A percentile compares a stretch with the other conserved stretches of the same genome.
These are phyloP conservation scores for Fusarium caatingaense DNA, from an alignment of 2,329 filamentous ascomycete genomes.

Conservation along the genomic window DNA sequence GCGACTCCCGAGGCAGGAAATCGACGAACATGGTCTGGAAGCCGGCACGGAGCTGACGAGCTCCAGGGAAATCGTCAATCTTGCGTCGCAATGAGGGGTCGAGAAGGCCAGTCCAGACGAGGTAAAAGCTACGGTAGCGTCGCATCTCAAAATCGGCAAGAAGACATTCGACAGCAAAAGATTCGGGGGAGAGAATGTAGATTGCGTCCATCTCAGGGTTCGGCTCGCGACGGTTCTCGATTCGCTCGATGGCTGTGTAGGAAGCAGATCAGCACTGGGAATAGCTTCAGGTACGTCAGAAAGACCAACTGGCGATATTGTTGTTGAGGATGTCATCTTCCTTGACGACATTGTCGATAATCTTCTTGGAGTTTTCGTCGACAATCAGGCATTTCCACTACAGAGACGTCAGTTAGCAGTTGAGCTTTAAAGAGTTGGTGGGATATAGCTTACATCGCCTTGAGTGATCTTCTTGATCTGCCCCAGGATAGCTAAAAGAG, in stretches of 20 bases:
- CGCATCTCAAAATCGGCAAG: slow-evolving; percentile 90
- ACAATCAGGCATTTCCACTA: slow-evolving; percentile 98
- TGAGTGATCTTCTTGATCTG: slow-evolving; percentile 80
- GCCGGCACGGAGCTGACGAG: slow-evolving; percentile 79
- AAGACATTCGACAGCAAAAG: slow-evolving; percentile 92
- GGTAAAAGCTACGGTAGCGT: slow-evolving; percentile 80
- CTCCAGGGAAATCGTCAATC: slow-evolving; percentile 76
- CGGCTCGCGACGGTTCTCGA: slow-evolving; percentile 84
- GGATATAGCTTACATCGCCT: slow-evolving; percentile 73
- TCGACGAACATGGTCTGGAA: slow-evolving; percentile 88
- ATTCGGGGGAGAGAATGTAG: slow-evolving; percentile 86
- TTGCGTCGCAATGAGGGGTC: slow-evolving; percentile 76
- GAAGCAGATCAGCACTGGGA: slow-evolving; percentile 29
- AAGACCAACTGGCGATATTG: slow-evolving; percentile 87
- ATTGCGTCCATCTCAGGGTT: slow-evolving; percentile 95
- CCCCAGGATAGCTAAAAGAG: slow-evolving; percentile 50
- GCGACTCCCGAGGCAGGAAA: slow-evolving; percentile 90
- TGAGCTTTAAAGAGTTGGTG: background rate
- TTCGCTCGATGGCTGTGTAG: slow-evolving; percentile 85
- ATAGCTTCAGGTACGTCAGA: slow-evolving; percentile 17
- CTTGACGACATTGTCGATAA: slow-evolving; percentile 90
- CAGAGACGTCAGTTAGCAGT: slow-evolving; percentile 31
- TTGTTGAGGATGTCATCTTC: slow-evolving; percentile 97
- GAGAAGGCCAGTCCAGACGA: slow-evolving; percentile 87
- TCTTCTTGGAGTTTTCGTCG: slow-evolving; percentile 83